Percentiles rank a stretch among this genome's conserved stretches.
Conservation (phyloP, 768 basidiomycete species). For the Hydnomerulius pinastri region DNA sequence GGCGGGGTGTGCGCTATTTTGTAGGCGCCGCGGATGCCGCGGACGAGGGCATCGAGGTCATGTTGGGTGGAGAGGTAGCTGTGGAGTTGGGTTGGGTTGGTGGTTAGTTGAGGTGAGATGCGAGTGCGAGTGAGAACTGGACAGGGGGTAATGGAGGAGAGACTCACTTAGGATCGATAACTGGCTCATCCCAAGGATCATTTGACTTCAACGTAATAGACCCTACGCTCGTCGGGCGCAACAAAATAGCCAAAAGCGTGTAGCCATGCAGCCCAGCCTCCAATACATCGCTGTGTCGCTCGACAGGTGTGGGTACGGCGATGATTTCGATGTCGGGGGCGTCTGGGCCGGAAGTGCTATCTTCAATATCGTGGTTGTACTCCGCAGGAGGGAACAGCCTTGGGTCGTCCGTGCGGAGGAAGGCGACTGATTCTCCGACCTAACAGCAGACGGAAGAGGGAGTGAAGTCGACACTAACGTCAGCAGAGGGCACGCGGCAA, state of each 20-base stretch:
- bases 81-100: neutral
- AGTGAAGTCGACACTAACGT: too few species aligned
- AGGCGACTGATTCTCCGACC: conserved; percentile 31
- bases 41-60: conserved; percentile 41
- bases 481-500: neutral
- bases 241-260: conserved; percentile 16
- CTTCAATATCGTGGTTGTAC: conserved; percentile 29
- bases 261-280: conserved; percentile 17
- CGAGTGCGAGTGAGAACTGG: neutral
- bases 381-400: conserved; percentile 31
- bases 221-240: conserved; percentile 47
- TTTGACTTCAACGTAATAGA: conserved; percentile 41
- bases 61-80: conserved; percentile 47
- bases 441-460: conserved; percentile 9
- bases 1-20: conserved; percentile 40
- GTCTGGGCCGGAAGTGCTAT: conserved; percentile 29
- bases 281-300: neutral
- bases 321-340: conserved; percentile 34
- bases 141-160: too few species aligned
- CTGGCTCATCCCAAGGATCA: conserved; percentile 42
- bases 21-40: conserved; percentile 40
- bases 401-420: conserved; percentile 34
- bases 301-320: conserved; percentile 5
- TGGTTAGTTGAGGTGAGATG: conserved; percentile 19
- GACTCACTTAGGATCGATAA: conserved; percentile 45